Base-by-base conservation (phyloP, 2,329 filamentous ascomycete species). In the Colletotrichum filicis region DNA sequence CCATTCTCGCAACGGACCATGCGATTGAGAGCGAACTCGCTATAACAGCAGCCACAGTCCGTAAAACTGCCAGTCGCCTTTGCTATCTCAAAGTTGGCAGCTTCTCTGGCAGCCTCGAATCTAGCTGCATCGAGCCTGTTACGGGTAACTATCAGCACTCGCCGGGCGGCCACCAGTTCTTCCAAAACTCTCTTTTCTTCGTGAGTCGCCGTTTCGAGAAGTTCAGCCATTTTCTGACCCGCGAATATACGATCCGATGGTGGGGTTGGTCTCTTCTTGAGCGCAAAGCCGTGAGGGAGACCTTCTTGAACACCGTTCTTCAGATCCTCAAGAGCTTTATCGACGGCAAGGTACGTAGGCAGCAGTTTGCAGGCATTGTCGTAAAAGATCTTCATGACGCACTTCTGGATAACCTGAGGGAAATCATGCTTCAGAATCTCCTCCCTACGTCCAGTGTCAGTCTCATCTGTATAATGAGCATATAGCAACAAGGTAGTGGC, bases 41-140 rank as follows among this genome's bases (percentile, higher is more conserved):
- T 85, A 77, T 89, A 97, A 81, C 95, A 97, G 78, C 93, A 95
- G 56, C 87, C 88, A 76, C 93, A 97, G 76, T 96, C 93, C 12
- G 85, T 81, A 53, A 92, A 84, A 22, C 88, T 85, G 1, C 91
- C 90, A 5, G 84, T 81, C 1, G 77, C 82, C 71, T 82, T 82
- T 26, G 88, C 86, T n/a, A 73, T 72, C 9, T 77, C 75, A 14
- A 85, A 74, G 64, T 90, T 88, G 1, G 76, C 76, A 32, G 81
- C 76, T 72, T 89, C 84, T 24, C 81, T 79, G 5, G 73, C 69
- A 55, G 83, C 79, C 35, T 79, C 79, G 4, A 76, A 76, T 66
- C 59, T 77, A 66, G 75, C 78, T 52, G 74, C 76, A 9, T 74
- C 71, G 12, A 72, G 66, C 62, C 78, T 75, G 3, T 8, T 49